A percentile compares a stretch with the other conserved stretches of the same genome.
These are phyloP conservation scores for Nakazawaea pomicola DNA, from an alignment of 805 yeast genomes.

Conservation along the genomic window DNA sequence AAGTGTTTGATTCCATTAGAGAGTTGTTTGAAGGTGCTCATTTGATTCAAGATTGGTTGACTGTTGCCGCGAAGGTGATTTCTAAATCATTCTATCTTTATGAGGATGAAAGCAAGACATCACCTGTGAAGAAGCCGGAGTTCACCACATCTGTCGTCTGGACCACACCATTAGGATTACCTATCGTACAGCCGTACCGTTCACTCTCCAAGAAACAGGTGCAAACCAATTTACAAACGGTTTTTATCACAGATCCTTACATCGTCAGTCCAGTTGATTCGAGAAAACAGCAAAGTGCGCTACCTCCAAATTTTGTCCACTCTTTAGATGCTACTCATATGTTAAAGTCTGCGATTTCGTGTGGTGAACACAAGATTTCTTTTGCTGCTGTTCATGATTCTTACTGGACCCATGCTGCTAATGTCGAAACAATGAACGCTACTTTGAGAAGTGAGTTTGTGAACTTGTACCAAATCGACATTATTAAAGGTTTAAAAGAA, in stretches of 20 bases:
- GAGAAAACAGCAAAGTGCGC: constrained; percentile 86
- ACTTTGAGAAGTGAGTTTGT: constrained; percentile 77
- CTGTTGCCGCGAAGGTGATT: constrained; percentile 76
- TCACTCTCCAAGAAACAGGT: constrained; percentile 59
- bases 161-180: constrained; percentile 95
- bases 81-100: constrained; percentile 73
- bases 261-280: constrained; percentile 77
- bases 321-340: constrained; percentile 96
- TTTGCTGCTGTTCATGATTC: constrained; percentile 98
- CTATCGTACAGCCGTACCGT: constrained; percentile 96
- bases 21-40: constrained; percentile 91
- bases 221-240: constrained; percentile 80
- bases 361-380: constrained; percentile 57
- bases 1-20: constrained; percentile 79
- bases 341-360: constrained; percentile 81
- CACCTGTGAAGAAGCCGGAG: constrained; percentile 47
- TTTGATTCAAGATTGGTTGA: constrained; percentile 94
- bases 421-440: constrained; percentile 66
- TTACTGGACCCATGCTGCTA: constrained; percentile 95
- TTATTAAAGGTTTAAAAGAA: constrained; percentile 61
- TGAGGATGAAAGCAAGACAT: constrained; percentile 36
- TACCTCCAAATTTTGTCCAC: constrained; percentile 94
- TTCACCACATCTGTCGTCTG: constrained; percentile 88
- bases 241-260: constrained; percentile 86
- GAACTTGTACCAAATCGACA: constrained; percentile 65